Conservation (phyloP, 306 rosid genomes). For the Prosopis cineraria region DNA sequence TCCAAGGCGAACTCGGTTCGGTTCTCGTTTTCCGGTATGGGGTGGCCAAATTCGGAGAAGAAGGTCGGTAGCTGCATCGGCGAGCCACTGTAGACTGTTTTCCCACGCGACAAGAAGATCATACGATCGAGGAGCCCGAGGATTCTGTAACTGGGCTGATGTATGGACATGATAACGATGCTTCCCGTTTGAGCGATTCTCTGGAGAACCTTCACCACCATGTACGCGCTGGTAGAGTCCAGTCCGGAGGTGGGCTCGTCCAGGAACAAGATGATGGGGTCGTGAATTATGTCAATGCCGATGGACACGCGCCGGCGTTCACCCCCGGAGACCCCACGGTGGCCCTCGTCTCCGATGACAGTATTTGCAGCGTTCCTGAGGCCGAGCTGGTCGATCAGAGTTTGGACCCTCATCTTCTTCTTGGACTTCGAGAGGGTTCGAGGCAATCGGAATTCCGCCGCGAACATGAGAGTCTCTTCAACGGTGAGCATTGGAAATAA, state of each 20-base stretch:
- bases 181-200: slow-evolving; percentile 96
- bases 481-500: slow-evolving; percentile 97
- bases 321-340: slow-evolving; percentile 94
- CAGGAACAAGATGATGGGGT: slow-evolving; percentile 82
- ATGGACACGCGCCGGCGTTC: slow-evolving; percentile 93
- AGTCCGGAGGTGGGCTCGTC: slow-evolving; percentile 97
- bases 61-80: slow-evolving; percentile 60
- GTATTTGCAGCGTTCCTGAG: slow-evolving; percentile 82
- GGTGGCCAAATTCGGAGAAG: slow-evolving; percentile 82
- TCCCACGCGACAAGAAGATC: slow-evolving; percentile 81
- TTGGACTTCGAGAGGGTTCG: slow-evolving; percentile 71
- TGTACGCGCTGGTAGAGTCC: slow-evolving; percentile 91
- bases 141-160: slow-evolving; percentile 90
- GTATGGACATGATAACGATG: slow-evolving; percentile 90
- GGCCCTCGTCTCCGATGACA: slow-evolving; percentile 87
- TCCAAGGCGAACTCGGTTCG: slow-evolving; percentile 94
- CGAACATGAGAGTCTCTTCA: slow-evolving; percentile 87
- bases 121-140: slow-evolving; percentile 75
- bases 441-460: slow-evolving; percentile 89
- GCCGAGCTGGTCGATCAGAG: slow-evolving; percentile 83
- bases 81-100: slow-evolving; percentile 84
- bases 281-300: slow-evolving; percentile 91
- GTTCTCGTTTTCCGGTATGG: slow-evolving; percentile 88
- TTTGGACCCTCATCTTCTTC: slow-evolving; percentile 81
- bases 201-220: slow-evolving; percentile 94